phyloP scores from a whole-genome alignment of 257 asterid genomes.

The Echium plantagineum region DNA sequence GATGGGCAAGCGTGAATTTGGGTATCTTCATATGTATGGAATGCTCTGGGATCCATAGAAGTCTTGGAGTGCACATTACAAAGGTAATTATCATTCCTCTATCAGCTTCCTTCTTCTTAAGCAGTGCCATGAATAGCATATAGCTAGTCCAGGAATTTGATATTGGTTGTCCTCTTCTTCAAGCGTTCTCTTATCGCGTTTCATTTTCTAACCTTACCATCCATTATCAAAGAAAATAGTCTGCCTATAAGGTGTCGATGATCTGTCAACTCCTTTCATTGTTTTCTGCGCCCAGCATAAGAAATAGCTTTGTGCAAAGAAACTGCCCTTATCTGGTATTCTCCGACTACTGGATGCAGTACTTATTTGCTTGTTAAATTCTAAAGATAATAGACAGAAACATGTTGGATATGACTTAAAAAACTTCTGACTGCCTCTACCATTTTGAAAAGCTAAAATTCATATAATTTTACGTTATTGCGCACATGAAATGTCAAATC shows the following conservation, averaged over 20 bases:
- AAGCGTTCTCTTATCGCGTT: not conserved
- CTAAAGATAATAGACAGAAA: not conserved
- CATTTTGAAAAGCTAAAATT: not conserved
- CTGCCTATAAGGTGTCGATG: not conserved
- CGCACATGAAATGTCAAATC: not conserved
- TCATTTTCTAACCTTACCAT: not conserved
- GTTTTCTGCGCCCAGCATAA: not conserved
- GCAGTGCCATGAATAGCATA: no score
- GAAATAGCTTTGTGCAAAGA: not conserved
- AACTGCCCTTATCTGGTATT: no score
- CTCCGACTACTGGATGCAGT: no score
- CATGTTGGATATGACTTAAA: not conserved
- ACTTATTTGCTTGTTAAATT: no score
- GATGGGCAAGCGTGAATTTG: conserved; percentile 41
- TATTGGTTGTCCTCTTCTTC: not conserved
- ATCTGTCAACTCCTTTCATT: not conserved
- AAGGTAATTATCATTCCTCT: conserved; percentile 16
- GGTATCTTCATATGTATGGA: conserved; percentile 39
- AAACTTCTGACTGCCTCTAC: no score
- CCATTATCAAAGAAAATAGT: not conserved
- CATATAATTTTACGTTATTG: not conserved
- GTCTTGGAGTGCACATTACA: conserved; percentile 40
- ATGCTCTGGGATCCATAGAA: conserved; percentile 34
- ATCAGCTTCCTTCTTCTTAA: not conserved
- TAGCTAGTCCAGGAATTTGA: no score